phyloP scores from a whole-genome alignment of 441 rosid genomes.

The Erodium texanum region DNA sequence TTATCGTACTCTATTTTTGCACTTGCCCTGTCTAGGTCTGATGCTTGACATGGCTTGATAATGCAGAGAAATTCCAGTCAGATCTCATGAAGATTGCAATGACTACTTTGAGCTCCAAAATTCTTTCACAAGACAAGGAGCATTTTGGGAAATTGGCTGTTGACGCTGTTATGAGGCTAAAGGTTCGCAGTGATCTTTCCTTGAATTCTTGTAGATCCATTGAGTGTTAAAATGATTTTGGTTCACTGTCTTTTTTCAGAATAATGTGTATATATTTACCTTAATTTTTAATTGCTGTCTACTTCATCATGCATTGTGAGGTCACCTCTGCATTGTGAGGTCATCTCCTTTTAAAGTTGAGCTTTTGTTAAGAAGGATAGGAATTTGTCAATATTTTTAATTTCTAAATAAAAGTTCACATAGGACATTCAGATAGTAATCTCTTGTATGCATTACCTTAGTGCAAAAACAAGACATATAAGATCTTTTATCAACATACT shows the following conservation, averaged over 20 bases:
- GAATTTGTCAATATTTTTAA: too few species aligned
- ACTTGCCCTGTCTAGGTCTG: conserved; percentile 6
- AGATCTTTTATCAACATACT: too few species aligned
- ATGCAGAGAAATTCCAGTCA: conserved; percentile 68
- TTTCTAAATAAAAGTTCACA: too few species aligned
- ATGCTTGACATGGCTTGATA: conserved; percentile 13
- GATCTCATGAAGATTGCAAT: conserved; percentile 89
- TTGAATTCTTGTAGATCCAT: background rate
- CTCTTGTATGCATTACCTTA: background rate
- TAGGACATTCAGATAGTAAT: background rate
- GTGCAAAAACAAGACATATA: background rate
- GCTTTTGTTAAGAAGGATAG: too few species aligned
- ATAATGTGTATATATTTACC: background rate
- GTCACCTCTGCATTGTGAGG: too few species aligned
- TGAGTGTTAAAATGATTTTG: background rate
- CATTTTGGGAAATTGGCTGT: conserved; percentile 86
- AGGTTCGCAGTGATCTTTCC: conserved; percentile 29
- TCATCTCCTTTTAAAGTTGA: too few species aligned
- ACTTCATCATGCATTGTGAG: background rate
- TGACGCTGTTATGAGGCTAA: conserved; percentile 89
- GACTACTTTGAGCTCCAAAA: conserved; percentile 90
- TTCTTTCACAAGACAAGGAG: conserved; percentile 85
- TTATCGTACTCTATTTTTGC: background rate
- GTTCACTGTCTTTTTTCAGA: background rate
- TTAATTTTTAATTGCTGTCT: background rate